Conservation (phyloP, 805 yeast genomes). For the Naumovozyma dairenensis region DNA sequence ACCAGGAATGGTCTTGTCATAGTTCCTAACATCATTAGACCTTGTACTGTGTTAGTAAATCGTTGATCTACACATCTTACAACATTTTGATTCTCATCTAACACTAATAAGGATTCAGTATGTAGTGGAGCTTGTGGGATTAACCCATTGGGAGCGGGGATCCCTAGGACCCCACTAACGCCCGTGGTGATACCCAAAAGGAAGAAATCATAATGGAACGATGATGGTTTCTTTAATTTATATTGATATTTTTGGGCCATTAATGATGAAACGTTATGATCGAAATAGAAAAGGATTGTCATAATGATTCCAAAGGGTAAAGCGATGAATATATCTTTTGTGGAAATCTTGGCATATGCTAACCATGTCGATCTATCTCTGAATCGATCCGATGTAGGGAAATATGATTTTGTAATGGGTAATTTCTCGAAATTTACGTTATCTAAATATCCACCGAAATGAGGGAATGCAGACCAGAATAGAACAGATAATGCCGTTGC, state of each 20-base stretch:
- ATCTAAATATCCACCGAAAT: slow-evolving; percentile 73
- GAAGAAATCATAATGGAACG: slow-evolving; percentile 89
- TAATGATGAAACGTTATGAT: slow-evolving; percentile 87
- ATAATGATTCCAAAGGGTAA: slow-evolving; percentile 84
- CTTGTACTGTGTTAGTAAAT: slow-evolving; percentile 75
- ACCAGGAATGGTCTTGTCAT: slow-evolving; percentile 82
- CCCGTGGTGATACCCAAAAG: slow-evolving; percentile 82
- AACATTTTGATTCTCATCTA: slow-evolving; percentile 24
- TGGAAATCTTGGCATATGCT: slow-evolving; percentile 36
- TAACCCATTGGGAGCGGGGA: slow-evolving; percentile 94
- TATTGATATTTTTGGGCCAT: slow-evolving; percentile 82
- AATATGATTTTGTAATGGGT: slow-evolving; percentile 63
- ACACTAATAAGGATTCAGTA: slow-evolving; percentile 62
- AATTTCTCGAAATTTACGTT: slow-evolving; percentile 48
- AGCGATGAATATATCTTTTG: slow-evolving; percentile 76
- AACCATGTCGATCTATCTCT: slow-evolving; percentile 30
- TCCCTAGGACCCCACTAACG: slow-evolving; percentile 73
- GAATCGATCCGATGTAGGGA: slow-evolving; percentile 45
- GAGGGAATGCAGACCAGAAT: slow-evolving; percentile 88
- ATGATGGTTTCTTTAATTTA: slow-evolving; percentile 75
- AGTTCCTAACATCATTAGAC: slow-evolving; percentile 70
- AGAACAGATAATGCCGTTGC: slow-evolving; percentile 76
- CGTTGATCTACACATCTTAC: slow-evolving; percentile 79
- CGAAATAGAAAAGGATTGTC: slow-evolving; percentile 82
- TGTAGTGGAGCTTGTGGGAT: slow-evolving; percentile 97